Base-by-base conservation (phyloP, 345 rosid genomes). In the Camelina sativa region DNA sequence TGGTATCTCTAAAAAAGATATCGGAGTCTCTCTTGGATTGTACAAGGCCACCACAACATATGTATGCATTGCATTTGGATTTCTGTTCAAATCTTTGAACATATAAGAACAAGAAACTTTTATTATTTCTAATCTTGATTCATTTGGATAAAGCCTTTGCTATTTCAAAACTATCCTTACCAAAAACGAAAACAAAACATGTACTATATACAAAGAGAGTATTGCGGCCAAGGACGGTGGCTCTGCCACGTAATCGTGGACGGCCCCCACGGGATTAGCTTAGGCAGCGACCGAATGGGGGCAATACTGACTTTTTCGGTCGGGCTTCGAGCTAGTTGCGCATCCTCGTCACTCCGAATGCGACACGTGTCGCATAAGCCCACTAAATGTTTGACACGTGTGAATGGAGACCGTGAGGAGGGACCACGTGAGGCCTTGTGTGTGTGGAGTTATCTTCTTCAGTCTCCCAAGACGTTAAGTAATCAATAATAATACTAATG, bases 391-490 rank as follows among this genome's bases (percentile, higher is more conserved):
- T 5, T 0, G 56, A 71, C 80, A 77, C 67, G 76, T 77, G 15
- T 76, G 7, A 1, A 2, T 1, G 15, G 37, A 53, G 62, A 22
- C 16, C 8, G 15, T 3, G 59, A 48, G 15, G 37, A 8, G 70
- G 76, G 76, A 77, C 80, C 76, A 77, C 61, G 67, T 65, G 62
- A 65, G 56, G 25, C 72, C 62, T 65, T 71, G 61, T 30, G 37
- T 34, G 37, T 34, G 75, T 54, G 66, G 80, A 48, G 50, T 71
- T 77, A 77, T 77, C 72, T 77, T 65, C 67, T 71, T 77, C 80
- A 77, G 72, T 65, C 76, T 77, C 72, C 80, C 76, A 77, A 77
- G 80, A 71, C 80, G 76, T 71, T 65, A 71, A 77, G 76, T 65
- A 56, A 76, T 59, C 12, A 37, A 52, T 53, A 61, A 38, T 34